Evolutionary conservation across 352 stramenopile genomes (phyloP), one percentile per base, ranked within the genome.

Genomic region (Phytophthora parvispora): DNA sequence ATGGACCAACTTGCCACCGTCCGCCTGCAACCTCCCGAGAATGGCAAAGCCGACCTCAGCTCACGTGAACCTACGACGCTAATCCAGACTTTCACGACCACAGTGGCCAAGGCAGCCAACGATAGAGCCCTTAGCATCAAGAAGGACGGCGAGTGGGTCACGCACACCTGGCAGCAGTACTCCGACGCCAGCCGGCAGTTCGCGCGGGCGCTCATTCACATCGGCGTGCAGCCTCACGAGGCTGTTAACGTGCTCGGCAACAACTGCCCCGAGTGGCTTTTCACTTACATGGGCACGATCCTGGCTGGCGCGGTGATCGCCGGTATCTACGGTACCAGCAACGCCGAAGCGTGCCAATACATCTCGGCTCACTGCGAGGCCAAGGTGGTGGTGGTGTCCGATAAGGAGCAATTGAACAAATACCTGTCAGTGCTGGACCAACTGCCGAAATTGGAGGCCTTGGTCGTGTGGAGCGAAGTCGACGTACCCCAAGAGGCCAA

Each of bases 241-340:
- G 81, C 78, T 1, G 89, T 97, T 24, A 91, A 80, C 60, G 85
- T 97, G 28, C 91, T 93, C 43, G 91, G 91, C 27, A 91, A 89
- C 68, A 97, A 97, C 74, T 87, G 85, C 31, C 85, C 89, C 9
- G 85, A 97, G 66, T 97, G 91, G 86, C 88, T 96, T 60, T 83
- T 97, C 64, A 83, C 82, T 51, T 87, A 94, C 60, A 87, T 87
- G 60, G 90, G 89, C 27, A 72, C 85, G 24, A 95, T 97, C 61
- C 77, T 95, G 48, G 86, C 89, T 24, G 90, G 90, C 27, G 89
- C 80, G 2, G 78, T 96, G 42, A 85, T 87, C 63, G 84, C 89
- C 15, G 91, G 91, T 38, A 90, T 97, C 62, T 97, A 97, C 83
- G 81, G 81, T 58, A 96, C 90, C 38, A 96, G 94, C 71, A 86